Evolutionary conservation across 2,329 filamentous ascomycete genomes (phyloP), one percentile per base, ranked within the genome.

Genomic region (Nigrospora osmanthi): DNA sequence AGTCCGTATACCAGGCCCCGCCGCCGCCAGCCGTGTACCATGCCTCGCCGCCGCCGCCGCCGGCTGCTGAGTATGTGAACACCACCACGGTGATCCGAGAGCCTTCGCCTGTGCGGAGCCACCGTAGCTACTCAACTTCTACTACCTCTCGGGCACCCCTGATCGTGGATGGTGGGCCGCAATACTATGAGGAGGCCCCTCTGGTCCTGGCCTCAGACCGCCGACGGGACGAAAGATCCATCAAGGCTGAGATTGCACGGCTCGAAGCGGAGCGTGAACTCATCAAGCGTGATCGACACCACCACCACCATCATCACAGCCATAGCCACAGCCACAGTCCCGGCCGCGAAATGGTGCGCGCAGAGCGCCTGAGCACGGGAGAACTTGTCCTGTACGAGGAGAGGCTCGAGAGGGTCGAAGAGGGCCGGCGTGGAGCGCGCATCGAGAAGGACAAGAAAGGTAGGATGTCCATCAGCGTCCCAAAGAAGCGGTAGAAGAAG

Each of bases 381-480:
- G 74, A 81, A 52, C 60, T 87, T 32, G 73, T 87, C 38, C 63
- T 87, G 37, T 83, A 81, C 50, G 73, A 80, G 66, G 75, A 82
- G 53, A 62, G 71, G 55, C 64, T 81, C 52, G 76, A 81, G 63
- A 70, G 66, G 57, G 62, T 78, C 42, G 70, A 75, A 52, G 73
- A 76, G 56, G 68, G 70, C 40, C 68, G 68, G 58, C 75, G 70
- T 61, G 78, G 78, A 44, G 71, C 86, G 51, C 75, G 85, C 55
- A 81, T 95, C 57, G 86, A 89, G 69, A 89, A 86, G 74, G 89
- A 96, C 70, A 85, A 85, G 75, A 93, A 87, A 89, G 89, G 90
- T 94, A 93, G 84, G 86, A 83, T 93, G 81, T 80, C 83, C 73
- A 82, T 90, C 71, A 87, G 85, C 72, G 78, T 87, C 67, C 86